Evolutionary conservation across 495 filamentous ascomycete species (phyloP).

Genomic region (Penicillium pancosmium): DNA sequence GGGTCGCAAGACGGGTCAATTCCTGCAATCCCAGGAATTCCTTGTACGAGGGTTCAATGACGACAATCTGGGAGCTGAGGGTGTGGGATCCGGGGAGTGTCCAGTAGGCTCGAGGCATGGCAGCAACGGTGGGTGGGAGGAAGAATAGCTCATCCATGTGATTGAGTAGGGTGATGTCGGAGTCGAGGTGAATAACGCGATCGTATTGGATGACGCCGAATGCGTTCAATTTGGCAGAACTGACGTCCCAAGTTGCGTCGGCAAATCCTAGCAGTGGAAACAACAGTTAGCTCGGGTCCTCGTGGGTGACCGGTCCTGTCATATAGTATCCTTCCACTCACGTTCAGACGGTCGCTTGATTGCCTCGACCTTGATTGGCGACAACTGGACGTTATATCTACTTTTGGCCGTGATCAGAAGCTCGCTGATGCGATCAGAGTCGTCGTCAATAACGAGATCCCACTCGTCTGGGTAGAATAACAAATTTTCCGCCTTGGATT

Average conservation of each 20-base stretch:
- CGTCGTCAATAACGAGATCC: conserved; percentile 43
- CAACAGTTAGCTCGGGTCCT: background rate
- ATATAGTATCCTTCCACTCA: conserved; percentile 14
- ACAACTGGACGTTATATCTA: conserved; percentile 61
- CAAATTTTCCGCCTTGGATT: conserved; percentile 64
- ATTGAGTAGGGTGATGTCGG: conserved; percentile 64
- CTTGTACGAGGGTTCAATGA: conserved; percentile 61
- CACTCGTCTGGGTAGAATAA: conserved; percentile 67
- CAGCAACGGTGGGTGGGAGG: conserved; percentile 59
- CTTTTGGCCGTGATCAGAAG: conserved; percentile 62
- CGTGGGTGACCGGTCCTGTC: background rate
- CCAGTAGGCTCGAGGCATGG: conserved; percentile 77
- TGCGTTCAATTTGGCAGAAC: conserved; percentile 68
- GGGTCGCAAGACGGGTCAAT: conserved; percentile 26
- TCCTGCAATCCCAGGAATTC: conserved; percentile 58
- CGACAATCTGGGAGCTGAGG: conserved; percentile 64
- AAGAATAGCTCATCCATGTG: conserved; percentile 76
- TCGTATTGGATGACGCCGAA: conserved; percentile 71
- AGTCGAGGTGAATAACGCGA: conserved; percentile 70
- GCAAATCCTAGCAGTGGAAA: conserved; percentile 17
- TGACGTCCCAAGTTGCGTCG: conserved; percentile 58
- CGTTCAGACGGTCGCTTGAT: conserved; percentile 43
- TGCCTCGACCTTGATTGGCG: conserved; percentile 61
- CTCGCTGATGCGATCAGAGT: conserved; percentile 52
- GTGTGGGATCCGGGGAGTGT: conserved; percentile 52